Percentiles rank a stretch among this genome's conserved stretches.
These are phyloP conservation scores for Phoma sp. DNA, from an alignment of 2,329 filamentous ascomycete genomes.

Conservation along the genomic window DNA sequence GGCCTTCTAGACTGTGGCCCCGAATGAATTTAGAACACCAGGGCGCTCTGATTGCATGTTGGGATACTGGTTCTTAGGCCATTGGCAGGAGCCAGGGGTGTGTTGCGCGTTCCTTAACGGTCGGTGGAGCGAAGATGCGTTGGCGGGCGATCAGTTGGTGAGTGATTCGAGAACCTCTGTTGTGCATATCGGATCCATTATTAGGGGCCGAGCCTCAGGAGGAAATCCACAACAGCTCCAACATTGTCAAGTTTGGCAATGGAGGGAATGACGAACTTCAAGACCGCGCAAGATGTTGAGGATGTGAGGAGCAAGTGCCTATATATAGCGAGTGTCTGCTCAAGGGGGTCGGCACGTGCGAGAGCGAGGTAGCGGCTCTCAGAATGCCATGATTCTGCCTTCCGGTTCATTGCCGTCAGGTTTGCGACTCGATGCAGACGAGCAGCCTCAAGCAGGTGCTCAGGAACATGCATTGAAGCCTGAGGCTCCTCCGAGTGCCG, in stretches of 20 bases:
- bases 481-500: constrained; percentile 7
- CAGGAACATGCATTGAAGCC: constrained; percentile 7
- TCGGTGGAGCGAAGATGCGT: constrained; percentile 4
- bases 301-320: neutral
- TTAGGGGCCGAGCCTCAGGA: constrained; percentile 7
- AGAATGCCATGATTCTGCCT: too few species aligned
- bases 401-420: neutral
- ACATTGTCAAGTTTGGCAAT: neutral
- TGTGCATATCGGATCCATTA: constrained; percentile 5
- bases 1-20: constrained; percentile 17
- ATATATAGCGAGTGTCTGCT: neutral
- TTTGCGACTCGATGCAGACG: neutral
- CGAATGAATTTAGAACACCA: constrained; percentile 11
- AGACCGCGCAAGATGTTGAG: neutral
- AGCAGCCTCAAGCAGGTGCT: constrained; percentile 8
- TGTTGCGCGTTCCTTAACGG: constrained; percentile 20
- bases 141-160: constrained; percentile 10
- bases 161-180: constrained; percentile 9
- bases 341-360: neutral
- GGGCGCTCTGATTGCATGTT: constrained; percentile 4
- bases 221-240: neutral
- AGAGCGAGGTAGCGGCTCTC: neutral
- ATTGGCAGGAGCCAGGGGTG: constrained; percentile 4
- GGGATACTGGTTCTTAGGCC: constrained; percentile 7
- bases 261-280: neutral